Base-by-base conservation (phyloP, 2,329 filamentous ascomycete species). In the Thermomyces lanuginosus region DNA sequence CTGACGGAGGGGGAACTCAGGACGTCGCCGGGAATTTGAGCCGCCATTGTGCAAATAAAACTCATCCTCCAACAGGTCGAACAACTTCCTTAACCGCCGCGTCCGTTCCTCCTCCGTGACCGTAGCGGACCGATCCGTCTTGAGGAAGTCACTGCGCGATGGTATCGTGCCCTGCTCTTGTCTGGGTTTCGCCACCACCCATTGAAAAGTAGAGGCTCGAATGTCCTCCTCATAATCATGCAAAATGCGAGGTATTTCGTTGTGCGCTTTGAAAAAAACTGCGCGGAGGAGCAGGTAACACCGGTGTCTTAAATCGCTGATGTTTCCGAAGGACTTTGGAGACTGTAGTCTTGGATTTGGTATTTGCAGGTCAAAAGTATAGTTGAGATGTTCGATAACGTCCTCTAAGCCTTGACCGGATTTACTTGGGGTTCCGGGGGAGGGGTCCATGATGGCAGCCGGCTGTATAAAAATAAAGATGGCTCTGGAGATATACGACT, bases 51-150 rank as follows among this genome's bases (percentile, higher is more conserved):
- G 22, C 16, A 55, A 26, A 22, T 48, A 49, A 5, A 46, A 19
- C 24, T 56, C 46, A 17, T 54, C 46, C 3, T 44, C 24, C 13
- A 58, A 33, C 8, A 48, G 25, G 2, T 36, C 28, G 14, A 38
- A 21, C 7, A 58, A 31, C 17, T 48, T 39, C 9, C 33, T 16
- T 12, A 52, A 29, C 10, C 51, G 39, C 14, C 38, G 31, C 6
- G 39, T 27, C 14, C 42, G 39, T 24, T 51, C 41, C 6, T 22
- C 22, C 9, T 27, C 26, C 4, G 38, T 33, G 14, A 48, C 11
- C 26, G 6, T 25, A 11, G 7, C 28, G 29, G 15, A 22, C 18
- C 21, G 23, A 22, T 40, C 36, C n/a, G 26, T 31, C 24, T 27
- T 29, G 7, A 45, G 17, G n/a, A 36, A 34, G 22, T 35, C 32